Evolutionary conservation across 2,329 filamentous ascomycete genomes (phyloP).

Genomic region (Endocalyx cinctus): DNA sequence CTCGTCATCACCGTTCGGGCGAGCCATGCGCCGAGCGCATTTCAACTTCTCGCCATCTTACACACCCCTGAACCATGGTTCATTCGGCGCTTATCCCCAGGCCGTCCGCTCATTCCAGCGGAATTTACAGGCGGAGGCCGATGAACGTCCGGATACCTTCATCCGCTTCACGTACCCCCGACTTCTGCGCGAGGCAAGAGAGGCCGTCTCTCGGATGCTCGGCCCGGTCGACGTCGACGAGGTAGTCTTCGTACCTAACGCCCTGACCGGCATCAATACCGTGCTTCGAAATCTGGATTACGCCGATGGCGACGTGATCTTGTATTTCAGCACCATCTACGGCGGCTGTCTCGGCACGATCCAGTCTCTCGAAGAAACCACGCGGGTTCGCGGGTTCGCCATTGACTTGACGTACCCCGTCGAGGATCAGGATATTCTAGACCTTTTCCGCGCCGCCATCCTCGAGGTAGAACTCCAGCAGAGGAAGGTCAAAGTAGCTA

Average conservation of each 20-base stretch:
- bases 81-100: constrained; percentile 63
- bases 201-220: constrained; percentile 54
- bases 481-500: constrained; percentile 53
- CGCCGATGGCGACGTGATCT: constrained; percentile 55
- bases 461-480: constrained; percentile 42
- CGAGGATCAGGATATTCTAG: constrained; percentile 53
- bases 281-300: constrained; percentile 63
- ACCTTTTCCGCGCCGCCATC: constrained; percentile 49
- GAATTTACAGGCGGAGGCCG: constrained; percentile 49
- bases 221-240: constrained; percentile 54
- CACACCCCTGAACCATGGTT: constrained; percentile 43
- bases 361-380: constrained; percentile 55
- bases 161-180: constrained; percentile 55
- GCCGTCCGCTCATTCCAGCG: constrained; percentile 49
- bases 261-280: constrained; percentile 64
- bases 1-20: too few relatives aligned
- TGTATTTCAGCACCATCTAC: constrained; percentile 66
- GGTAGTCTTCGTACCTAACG: constrained; percentile 66
- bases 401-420: constrained; percentile 57
- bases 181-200: constrained; percentile 53
- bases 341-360: constrained; percentile 62
- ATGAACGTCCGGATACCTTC: constrained; percentile 61
- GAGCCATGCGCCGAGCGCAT: constrained; percentile 24
- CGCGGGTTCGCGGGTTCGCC: constrained; percentile 32
- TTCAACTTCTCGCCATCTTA: constrained; percentile 28